These are phyloP conservation scores for Bacterosira constricta DNA, from an alignment of 108 stramenopile genomes.

Conservation along the genomic window DNA sequence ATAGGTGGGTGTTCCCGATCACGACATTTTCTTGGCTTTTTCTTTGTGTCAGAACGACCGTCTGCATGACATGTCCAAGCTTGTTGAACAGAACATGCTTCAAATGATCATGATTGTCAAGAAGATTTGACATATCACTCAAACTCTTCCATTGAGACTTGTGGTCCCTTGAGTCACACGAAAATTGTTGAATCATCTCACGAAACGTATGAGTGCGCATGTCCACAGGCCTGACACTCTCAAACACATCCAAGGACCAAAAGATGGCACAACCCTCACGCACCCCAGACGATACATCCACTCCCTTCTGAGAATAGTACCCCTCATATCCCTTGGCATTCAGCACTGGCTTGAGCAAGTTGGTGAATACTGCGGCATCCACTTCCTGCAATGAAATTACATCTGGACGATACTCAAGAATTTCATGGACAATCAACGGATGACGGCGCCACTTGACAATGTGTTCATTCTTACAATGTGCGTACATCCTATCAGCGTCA, in stretches of 20 bases:
- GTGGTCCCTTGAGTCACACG: slow-evolving; percentile 24
- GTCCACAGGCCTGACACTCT: slow-evolving; percentile 31
- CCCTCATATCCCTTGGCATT: slow-evolving; percentile 54
- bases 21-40: slow-evolving; percentile 25
- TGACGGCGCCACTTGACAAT: slow-evolving; percentile 56
- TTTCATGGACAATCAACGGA: slow-evolving; percentile 72
- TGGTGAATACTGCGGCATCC: slow-evolving; percentile 48
- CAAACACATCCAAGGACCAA: slow-evolving; percentile 62
- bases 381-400: slow-evolving; percentile 84
- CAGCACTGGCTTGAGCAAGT: slow-evolving; percentile 36
- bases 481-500: slow-evolving; percentile 42
- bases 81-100: slow-evolving; percentile 43
- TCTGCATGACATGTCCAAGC: slow-evolving; percentile 63
- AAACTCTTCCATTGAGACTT: slow-evolving; percentile 50
- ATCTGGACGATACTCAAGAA: slow-evolving; percentile 69
- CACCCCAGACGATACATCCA: slow-evolving; percentile 13
- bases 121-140: slow-evolving; percentile 37
- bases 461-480: slow-evolving; percentile 49
- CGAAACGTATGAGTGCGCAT: slow-evolving; percentile 44
- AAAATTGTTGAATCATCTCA: slow-evolving; percentile 48
- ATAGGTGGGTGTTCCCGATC: slow-evolving; percentile 77
- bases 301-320: slow-evolving; percentile 56
- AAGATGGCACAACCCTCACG: slow-evolving; percentile 72
- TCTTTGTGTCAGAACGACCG: slow-evolving; percentile 40
- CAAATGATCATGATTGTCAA: slow-evolving; percentile 48